Evolutionary conservation across 2,329 filamentous ascomycete genomes (phyloP).

Genomic region (Ophiostoma angusticollis): DNA sequence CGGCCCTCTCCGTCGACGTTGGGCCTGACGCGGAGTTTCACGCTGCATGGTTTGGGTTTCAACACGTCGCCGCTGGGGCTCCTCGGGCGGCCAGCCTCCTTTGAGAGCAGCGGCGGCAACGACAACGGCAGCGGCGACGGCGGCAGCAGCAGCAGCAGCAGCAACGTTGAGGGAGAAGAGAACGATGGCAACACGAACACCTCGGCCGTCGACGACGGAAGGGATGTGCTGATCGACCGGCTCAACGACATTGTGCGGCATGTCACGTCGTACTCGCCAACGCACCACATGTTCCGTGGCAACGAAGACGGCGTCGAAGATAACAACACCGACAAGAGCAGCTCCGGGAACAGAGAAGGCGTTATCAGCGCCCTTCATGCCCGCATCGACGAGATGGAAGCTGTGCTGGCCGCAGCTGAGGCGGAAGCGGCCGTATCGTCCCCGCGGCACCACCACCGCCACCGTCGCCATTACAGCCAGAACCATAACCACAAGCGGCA

Average conservation of each 20-base stretch:
- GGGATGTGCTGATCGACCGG: conserved; percentile 34
- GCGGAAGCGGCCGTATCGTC: conserved; percentile 2
- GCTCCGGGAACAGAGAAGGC: neutral
- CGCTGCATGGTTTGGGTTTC: conserved; percentile 19
- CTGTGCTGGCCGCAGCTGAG: conserved; percentile 14
- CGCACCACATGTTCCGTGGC: conserved; percentile 9
- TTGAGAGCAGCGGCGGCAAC: conserved; percentile 6
- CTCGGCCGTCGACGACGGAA: conserved; percentile 21
- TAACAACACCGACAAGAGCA: neutral
- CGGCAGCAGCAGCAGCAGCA: neutral
- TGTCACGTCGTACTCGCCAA: conserved; percentile 18
- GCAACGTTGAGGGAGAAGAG: conserved; percentile 1
- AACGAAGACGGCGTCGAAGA: neutral
- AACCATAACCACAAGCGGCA: neutral
- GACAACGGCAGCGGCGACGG: neutral
- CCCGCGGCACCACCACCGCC: neutral
- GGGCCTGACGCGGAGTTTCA: conserved; percentile 17
- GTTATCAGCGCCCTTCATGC: conserved; percentile 24
- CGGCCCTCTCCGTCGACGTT: conserved; percentile 5
- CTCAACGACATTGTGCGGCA: conserved; percentile 27
- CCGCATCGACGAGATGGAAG: conserved; percentile 32
- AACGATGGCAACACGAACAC: conserved; percentile 9
- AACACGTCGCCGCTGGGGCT: conserved; percentile 19
- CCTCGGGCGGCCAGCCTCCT: conserved; percentile 20
- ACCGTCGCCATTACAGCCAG: neutral